These are phyloP conservation scores for Eucalyptus polybractea DNA, from an alignment of 345 rosid genomes.

Conservation along the genomic window DNA sequence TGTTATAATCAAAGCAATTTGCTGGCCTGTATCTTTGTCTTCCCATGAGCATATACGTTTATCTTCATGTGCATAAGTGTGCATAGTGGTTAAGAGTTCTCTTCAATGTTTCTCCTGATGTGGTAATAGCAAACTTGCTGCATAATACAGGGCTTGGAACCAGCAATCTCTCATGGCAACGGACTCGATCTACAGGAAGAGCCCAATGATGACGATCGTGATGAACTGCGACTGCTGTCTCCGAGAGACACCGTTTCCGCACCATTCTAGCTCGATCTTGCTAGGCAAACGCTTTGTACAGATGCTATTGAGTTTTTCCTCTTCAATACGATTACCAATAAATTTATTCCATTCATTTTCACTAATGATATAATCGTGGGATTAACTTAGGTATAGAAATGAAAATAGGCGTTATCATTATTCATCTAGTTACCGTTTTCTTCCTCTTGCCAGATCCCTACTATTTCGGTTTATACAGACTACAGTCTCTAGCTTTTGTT, in stretches of 20 bases:
- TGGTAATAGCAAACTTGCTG: background rate
- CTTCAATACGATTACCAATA: background rate
- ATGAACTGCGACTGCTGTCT: background rate
- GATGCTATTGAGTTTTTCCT: background rate
- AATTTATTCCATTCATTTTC: background rate
- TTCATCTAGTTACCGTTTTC: background rate
- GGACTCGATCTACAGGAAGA: background rate
- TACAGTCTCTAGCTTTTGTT: background rate
- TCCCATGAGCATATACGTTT: background rate
- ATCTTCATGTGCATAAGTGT: background rate
- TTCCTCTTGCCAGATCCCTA: background rate
- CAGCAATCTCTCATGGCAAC: background rate
- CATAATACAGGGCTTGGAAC: constrained; percentile 12
- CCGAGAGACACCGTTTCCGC: constrained; percentile 2
- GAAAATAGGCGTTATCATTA: background rate
- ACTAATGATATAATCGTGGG: background rate
- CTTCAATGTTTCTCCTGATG: background rate
- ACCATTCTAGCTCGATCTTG: constrained; percentile 4
- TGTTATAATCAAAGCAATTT: background rate
- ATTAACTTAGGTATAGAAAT: background rate
- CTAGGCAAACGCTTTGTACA: background rate
- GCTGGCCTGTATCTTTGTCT: background rate
- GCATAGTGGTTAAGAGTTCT: background rate
- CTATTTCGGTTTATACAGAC: background rate
- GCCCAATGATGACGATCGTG: background rate